Conservation (phyloP, 768 basidiomycete species). For the Mycena maculata region DNA sequence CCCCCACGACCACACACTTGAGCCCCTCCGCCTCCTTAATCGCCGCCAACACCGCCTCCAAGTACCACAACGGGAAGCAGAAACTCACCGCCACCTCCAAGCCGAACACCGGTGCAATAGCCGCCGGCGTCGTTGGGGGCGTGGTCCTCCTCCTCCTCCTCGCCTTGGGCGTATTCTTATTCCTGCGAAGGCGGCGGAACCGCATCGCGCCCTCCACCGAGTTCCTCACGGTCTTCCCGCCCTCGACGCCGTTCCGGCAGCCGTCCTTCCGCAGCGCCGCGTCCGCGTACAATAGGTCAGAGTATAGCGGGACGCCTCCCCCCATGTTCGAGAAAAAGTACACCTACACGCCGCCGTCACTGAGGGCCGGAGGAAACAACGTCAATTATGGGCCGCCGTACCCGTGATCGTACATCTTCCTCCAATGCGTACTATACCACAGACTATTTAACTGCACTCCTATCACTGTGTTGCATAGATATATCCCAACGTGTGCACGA, state of each 20-base stretch:
- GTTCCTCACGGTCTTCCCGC: constrained; percentile 53
- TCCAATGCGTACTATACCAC: too few relatives aligned
- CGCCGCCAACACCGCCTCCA: too few relatives aligned
- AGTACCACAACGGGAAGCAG: not conserved
- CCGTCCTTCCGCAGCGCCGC: constrained; percentile 1
- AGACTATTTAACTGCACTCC: too few relatives aligned
- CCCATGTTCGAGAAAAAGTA: too few relatives aligned
- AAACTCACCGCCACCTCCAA: constrained; percentile 14
- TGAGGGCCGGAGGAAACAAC: too few relatives aligned
- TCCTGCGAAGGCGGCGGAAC: constrained; percentile 55
- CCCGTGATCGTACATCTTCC: too few relatives aligned
- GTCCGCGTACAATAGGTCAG: not conserved
- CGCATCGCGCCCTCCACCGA: constrained; percentile 70
- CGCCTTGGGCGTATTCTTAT: constrained; percentile 49
- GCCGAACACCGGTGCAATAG: constrained; percentile 59
- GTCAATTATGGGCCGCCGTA: too few relatives aligned
- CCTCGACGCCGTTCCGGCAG: constrained; percentile 20
- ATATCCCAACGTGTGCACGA: too few relatives aligned
- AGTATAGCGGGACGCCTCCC: not conserved
- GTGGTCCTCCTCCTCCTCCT: constrained; percentile 53
- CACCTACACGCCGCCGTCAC: too few relatives aligned
- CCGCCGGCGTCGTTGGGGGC: constrained; percentile 65
- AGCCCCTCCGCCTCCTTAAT: too few relatives aligned
- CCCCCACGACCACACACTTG: too few relatives aligned
- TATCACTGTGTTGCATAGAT: too few relatives aligned